phyloP scores from a whole-genome alignment of 176 grass and related monocot genomes.

The Otatea glauca region DNA sequence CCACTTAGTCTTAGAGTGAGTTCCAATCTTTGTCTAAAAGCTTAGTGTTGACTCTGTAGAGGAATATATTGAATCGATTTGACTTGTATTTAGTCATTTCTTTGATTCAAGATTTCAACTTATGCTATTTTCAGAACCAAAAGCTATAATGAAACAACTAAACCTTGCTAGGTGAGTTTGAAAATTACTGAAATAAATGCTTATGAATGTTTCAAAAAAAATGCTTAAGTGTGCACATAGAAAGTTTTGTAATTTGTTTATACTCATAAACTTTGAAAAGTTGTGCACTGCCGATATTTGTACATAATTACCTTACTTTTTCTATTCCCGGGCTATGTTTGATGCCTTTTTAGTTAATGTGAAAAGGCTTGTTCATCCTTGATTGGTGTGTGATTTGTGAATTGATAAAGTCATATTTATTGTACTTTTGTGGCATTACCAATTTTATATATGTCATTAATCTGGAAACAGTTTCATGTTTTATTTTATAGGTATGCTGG shows the following conservation, averaged over 20 bases:
- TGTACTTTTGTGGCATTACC: neutral
- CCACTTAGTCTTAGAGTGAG: constrained; percentile 94
- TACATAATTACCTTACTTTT: constrained; percentile 6
- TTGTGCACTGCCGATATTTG: constrained; percentile 6
- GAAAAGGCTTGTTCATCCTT: constrained; percentile 27
- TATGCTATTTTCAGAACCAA: constrained; percentile 79
- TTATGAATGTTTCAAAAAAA: neutral
- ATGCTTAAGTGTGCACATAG: neutral
- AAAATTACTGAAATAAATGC: constrained; percentile 25
- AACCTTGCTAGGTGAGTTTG: constrained; percentile 74
- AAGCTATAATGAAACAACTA: constrained; percentile 95
- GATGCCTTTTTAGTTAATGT: constrained; percentile 19
- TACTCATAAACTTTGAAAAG: constrained; percentile 26
- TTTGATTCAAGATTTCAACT: neutral
- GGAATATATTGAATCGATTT: constrained; percentile 1
- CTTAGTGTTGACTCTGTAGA: constrained; percentile 16
- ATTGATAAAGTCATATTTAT: neutral
- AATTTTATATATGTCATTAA: constrained; percentile 14
- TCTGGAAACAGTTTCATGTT: constrained; percentile 22
- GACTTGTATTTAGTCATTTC: neutral
- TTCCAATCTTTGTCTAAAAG: constrained; percentile 32
- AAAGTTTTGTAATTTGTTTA: constrained; percentile 5
- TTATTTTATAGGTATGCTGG: constrained; percentile 63
- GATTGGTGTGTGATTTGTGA: neutral
- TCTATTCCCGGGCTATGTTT: neutral